A percentile compares a stretch with the other conserved stretches of the same genome.
phyloP scores from a whole-genome alignment of 2,329 filamentous ascomycete genomes.

The Aspergillus tamarii region DNA sequence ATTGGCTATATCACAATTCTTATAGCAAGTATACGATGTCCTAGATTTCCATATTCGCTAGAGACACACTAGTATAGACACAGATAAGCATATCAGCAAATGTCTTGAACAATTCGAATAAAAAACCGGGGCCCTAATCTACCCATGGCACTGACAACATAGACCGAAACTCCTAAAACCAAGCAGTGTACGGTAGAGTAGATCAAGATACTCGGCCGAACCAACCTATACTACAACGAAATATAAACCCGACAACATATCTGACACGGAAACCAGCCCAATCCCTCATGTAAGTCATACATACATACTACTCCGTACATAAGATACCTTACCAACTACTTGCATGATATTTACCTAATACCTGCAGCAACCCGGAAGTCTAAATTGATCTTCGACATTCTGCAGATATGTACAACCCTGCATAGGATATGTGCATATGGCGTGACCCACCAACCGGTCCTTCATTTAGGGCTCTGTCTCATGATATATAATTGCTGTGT shows the following conservation, averaged over 20 bases:
- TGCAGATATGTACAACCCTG: not conserved
- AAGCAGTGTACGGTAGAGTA: not conserved
- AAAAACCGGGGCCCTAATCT: not conserved
- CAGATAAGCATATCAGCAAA: not conserved
- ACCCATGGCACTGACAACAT: not conserved
- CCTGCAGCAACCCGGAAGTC: conserved; percentile 18
- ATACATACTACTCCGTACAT: not conserved
- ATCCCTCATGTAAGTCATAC: conserved; percentile 2
- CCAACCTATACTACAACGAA: not conserved
- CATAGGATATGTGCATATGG: conserved; percentile 1
- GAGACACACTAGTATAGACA: not conserved
- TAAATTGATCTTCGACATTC: conserved; percentile 12
- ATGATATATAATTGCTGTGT: not conserved
- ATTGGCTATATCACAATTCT: not conserved
- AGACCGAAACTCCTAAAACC: not conserved
- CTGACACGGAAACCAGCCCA: not conserved
- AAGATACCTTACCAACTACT: not conserved
- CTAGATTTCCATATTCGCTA: not conserved
- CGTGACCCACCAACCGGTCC: not conserved
- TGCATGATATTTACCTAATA: conserved; percentile 7
- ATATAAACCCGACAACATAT: not conserved
- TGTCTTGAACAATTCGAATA: not conserved
- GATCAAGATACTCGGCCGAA: not conserved
- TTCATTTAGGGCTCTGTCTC: conserved; percentile 2
- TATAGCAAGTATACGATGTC: not conserved